Conservation (phyloP, 441 rosid species). For the Gossypium schwendimanii region DNA sequence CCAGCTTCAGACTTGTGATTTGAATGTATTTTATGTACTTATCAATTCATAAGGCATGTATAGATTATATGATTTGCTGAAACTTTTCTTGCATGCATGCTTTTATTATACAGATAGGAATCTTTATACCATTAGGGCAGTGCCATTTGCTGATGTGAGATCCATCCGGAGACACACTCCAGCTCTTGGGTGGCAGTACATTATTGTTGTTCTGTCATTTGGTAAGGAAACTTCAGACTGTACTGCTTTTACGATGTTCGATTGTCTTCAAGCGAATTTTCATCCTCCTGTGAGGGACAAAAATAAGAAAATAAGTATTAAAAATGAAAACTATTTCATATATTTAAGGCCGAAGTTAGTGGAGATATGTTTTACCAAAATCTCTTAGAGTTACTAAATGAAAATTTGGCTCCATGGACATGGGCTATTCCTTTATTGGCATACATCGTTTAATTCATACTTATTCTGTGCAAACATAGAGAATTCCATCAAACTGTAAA, state of each 20-base stretch:
- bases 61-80: slow-evolving; percentile 3
- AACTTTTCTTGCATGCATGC: slow-evolving; percentile 9
- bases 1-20: slow-evolving; percentile 9
- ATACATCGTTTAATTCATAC: neutral
- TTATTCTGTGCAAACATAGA: neutral
- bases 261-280: slow-evolving; percentile 4
- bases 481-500: neutral
- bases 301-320: neutral
- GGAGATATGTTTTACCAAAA: neutral
- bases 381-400: neutral
- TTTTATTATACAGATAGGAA: slow-evolving; percentile 54
- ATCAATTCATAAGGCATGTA: neutral
- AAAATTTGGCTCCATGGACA: neutral
- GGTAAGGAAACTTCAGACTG: slow-evolving; percentile 36
- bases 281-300: neutral
- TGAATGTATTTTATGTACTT: slow-evolving; percentile 2
- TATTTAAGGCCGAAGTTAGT: neutral
- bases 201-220: slow-evolving; percentile 78
- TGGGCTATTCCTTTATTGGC: neutral
- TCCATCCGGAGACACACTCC: slow-evolving; percentile 84
- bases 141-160: slow-evolving; percentile 72
- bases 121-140: slow-evolving; percentile 79
- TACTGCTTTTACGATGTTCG: neutral
- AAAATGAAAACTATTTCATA: neutral
- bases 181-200: slow-evolving; percentile 90